Evolutionary conservation across 2,329 filamentous ascomycete species (phyloP), one percentile per base, ranked within the genome.

Genomic region (Xylariaceae sp.): DNA sequence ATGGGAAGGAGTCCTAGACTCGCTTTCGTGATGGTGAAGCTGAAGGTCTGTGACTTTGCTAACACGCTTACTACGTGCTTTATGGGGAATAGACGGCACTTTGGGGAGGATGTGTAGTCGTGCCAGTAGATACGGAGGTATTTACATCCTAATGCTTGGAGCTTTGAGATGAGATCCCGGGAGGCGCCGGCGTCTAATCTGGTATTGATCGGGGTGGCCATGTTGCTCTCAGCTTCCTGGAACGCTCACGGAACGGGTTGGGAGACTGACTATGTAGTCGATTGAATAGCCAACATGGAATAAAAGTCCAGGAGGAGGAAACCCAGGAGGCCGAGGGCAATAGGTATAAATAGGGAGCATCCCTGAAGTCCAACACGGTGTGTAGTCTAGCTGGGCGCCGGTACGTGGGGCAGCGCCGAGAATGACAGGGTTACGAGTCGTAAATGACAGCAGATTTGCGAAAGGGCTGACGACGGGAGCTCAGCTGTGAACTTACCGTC

Each of bases 61-160:
- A 84, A 65, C 5, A 78, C 70, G 2, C 73, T 73, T 29, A 75
- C 65, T 21, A 85, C 80, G 39, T 79, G 77, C 1, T 75, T 72
- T 41, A 87, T 77, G 0, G 89, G 88, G 1, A 94, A 71, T 57
- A 89, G 80, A 2, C 88, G 80, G 59, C 83, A 78, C 15, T 87
- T 80, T 0, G 84, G 68, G 2, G 80, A 86, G 1, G 83, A 82
- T n/a, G 88, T 89, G 68, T 88, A 86, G 69, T 95, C 89, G 21
- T 87, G 74, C 83, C 87, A 95, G 68, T 87, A 86, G 12, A 92
- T 73, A 57, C 88, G 84, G 16, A 95, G 70, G 63, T 85, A 92
- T 56, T 85, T 82, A 4, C 84, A 72, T 0, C 72, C 67, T 0
- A 83, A 0, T 2, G 48, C 53, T 19, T 51, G 59, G 2, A 68